Conservation (phyloP, 805 yeast species). For the Millerozyma miso region DNA sequence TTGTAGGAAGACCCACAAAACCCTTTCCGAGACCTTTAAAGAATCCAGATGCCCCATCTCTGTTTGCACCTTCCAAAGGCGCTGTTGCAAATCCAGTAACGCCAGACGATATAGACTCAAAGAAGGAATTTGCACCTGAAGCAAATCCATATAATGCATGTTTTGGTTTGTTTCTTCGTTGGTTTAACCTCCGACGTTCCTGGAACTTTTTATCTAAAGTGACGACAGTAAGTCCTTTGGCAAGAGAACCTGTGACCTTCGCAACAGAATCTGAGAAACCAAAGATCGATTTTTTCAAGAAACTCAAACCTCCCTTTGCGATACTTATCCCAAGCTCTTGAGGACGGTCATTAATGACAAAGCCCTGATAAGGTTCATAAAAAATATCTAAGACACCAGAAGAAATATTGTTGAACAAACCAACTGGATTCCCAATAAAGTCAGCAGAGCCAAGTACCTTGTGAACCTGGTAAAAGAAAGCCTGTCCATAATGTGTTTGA, state of each 20-base stretch:
- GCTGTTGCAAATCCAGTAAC: constrained; percentile 85
- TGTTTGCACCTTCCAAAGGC: constrained; percentile 85
- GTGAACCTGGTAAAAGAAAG: constrained; percentile 86
- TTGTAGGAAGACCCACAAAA: constrained; percentile 91
- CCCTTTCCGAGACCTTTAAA: constrained; percentile 94
- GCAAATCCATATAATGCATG: constrained; percentile 84
- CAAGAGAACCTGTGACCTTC: constrained; percentile 87
- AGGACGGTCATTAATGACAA: constrained; percentile 89
- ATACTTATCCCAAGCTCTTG: constrained; percentile 92
- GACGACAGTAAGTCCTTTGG: constrained; percentile 88
- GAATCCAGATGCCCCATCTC: constrained; percentile 88
- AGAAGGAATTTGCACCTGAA: constrained; percentile 82
- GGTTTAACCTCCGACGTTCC: constrained; percentile 68
- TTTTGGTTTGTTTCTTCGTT: constrained; percentile 72
- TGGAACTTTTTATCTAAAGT: constrained; percentile 86
- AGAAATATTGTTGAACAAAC: constrained; percentile 85
- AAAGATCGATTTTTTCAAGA: constrained; percentile 89
- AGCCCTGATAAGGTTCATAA: constrained; percentile 96
- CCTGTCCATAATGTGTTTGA: constrained; percentile 84
- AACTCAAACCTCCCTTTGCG: constrained; percentile 94
- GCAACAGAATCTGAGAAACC: constrained; percentile 93
- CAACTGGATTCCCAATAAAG: constrained; percentile 95
- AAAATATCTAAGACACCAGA: constrained; percentile 96
- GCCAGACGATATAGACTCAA: constrained; percentile 85
- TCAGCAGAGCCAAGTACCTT: constrained; percentile 95